Percentiles rank a stretch among this genome's conserved stretches.
Evolutionary conservation across 108 stramenopile genomes (phyloP).

Genomic region (Parmales sp.): DNA sequence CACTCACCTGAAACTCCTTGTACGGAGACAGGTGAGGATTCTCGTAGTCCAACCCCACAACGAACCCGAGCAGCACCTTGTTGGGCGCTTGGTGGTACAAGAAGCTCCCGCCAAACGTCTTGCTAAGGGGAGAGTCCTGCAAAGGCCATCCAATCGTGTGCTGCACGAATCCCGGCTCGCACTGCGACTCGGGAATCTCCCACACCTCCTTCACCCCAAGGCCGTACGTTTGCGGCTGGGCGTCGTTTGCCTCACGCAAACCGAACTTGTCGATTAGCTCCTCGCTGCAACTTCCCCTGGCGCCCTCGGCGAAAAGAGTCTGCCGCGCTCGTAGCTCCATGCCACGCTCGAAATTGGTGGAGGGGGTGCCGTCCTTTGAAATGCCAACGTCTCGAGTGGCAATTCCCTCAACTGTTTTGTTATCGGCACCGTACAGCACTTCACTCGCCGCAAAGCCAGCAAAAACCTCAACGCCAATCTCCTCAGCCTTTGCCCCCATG

Average conservation of each 20-base stretch:
- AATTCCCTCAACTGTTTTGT: constrained; percentile 62
- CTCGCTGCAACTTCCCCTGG: constrained; percentile 88
- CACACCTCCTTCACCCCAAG: constrained; percentile 99
- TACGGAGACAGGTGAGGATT: constrained; percentile 98
- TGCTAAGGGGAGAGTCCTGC: constrained; percentile 53
- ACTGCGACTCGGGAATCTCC: constrained; percentile 83
- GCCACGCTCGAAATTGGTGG: constrained; percentile 90
- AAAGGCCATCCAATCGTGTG: constrained; percentile 96
- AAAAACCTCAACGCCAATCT: constrained; percentile 94
- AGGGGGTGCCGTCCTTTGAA: constrained; percentile 74
- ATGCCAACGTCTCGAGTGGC: constrained; percentile 96
- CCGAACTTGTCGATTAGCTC: constrained; percentile 76
- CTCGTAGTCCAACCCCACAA: constrained; percentile 94
- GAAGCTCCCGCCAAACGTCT: constrained; percentile 89
- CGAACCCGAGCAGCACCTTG: constrained; percentile 82
- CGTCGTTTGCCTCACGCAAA: constrained; percentile 59
- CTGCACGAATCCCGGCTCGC: constrained; percentile 86
- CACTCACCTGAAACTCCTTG: constrained; percentile 90
- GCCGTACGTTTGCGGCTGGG: constrained; percentile 82
- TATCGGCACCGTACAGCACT: constrained; percentile 54
- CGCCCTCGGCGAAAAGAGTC: constrained; percentile 96
- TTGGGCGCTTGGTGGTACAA: constrained; percentile 92
- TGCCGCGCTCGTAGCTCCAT: constrained; percentile 90
- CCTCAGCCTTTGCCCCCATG: constrained; percentile 89
- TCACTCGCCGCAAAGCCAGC: constrained; percentile 93